phyloP scores from a whole-genome alignment of 306 rosid genomes.

The Cicer yamashitae region DNA sequence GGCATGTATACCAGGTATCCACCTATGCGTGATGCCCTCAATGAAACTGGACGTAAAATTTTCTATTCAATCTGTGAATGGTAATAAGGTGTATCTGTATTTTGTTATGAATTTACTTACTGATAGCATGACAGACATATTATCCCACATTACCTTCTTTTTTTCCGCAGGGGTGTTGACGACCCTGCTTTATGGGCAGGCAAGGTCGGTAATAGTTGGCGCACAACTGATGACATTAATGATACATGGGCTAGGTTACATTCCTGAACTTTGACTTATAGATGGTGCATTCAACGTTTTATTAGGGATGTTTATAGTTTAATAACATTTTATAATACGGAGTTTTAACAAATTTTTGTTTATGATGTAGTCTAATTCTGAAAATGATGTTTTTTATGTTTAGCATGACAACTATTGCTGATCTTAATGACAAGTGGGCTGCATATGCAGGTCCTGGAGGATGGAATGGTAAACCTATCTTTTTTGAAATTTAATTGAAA shows the following conservation, averaged over 20 bases:
- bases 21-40: slow-evolving; percentile 94
- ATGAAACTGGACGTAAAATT: slow-evolving; percentile 64
- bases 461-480: slow-evolving; percentile 81
- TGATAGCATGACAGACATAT: slow-evolving; percentile 18
- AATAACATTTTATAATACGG: slow-evolving; percentile 13
- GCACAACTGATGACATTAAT: slow-evolving; percentile 90
- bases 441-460: slow-evolving; percentile 99
- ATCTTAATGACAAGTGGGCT: slow-evolving; percentile 94
- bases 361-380: slow-evolving; percentile 34
- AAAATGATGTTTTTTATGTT: slow-evolving; percentile 47
- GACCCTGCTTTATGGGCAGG: slow-evolving; percentile 98
- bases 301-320: slow-evolving; percentile 28
- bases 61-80: slow-evolving; percentile 93
- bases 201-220: slow-evolving; percentile 95
- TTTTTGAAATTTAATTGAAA: slow-evolving; percentile 39
- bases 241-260: slow-evolving; percentile 94
- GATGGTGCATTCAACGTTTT: slow-evolving; percentile 26
- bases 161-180: slow-evolving; percentile 76
- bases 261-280: slow-evolving; percentile 40
- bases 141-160: slow-evolving; percentile 29
- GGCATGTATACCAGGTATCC: slow-evolving; percentile 74
- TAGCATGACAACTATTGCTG: slow-evolving; percentile 93
- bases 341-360: slow-evolving; percentile 20
- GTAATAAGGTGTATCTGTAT: slow-evolving; percentile 54
- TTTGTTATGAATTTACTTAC: slow-evolving; percentile 37